Evolutionary conservation across 441 rosid species (phyloP).

Genomic region (Eutrema salsugineum): DNA sequence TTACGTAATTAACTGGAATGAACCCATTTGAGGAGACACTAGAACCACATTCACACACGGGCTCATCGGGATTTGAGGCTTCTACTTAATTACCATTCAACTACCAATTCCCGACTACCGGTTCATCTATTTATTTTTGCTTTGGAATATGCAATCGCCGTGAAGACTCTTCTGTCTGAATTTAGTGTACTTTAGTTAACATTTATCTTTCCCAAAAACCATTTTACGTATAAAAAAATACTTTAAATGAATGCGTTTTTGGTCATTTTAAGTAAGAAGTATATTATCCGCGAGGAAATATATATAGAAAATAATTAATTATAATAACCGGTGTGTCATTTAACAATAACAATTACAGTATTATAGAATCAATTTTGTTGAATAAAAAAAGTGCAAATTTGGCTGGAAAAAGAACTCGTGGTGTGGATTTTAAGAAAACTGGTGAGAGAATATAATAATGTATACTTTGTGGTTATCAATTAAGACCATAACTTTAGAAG

Average conservation of each 20-base stretch:
- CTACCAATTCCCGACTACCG: not conserved
- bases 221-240: not conserved
- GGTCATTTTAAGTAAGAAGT: no score
- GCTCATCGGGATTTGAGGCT: not conserved
- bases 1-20: not conserved
- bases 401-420: not conserved
- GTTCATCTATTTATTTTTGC: not conserved
- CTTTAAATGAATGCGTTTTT: not conserved
- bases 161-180: conserved; percentile 15
- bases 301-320: not conserved
- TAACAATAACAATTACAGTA: not conserved
- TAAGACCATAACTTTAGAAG: not conserved
- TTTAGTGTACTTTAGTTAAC: conserved; percentile 1
- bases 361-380: not conserved
- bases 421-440: not conserved
- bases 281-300: no score
- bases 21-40: not conserved
- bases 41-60: not conserved
- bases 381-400: no score
- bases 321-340: not conserved
- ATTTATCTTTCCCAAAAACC: conserved; percentile 2
- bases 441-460: not conserved
- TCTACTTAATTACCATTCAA: conserved; percentile 5
- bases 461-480: not conserved
- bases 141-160: conserved; percentile 15